Evolutionary conservation across 2,329 filamentous ascomycete species (phyloP), one percentile per base, ranked within the genome.

Genomic region (Ophiostoma fasciatum): DNA sequence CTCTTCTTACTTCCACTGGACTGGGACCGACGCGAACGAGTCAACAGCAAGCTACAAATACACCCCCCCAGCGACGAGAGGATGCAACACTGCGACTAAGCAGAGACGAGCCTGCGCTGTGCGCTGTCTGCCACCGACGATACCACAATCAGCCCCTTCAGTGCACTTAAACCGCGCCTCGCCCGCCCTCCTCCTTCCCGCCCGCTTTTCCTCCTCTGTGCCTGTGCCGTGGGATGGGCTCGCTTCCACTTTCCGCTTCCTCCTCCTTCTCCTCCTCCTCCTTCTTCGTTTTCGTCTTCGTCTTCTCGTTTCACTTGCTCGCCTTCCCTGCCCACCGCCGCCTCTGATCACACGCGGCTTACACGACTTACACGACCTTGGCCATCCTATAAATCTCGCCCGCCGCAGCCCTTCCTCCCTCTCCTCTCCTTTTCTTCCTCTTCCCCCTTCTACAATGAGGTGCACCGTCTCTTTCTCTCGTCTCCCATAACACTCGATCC

Each of bases 181-280:
- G 37, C 37, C 35, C 38, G 19, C 33, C 26, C 29, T 37, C 28
- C 32, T 21, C 32, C 27, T 34, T 29, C 17, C 19, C 35, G 31
- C 22, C 21, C n/a, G 18, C 30, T 25, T 17, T 32, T 18, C n/a
- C n/a, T n/a, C n/a, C n/a, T n/a, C n/a, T n/a, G n/a, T n/a, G n/a
- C n/a, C n/a, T 32, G 28, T 29, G 13, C 15, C 32, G 42, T 43
- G 43, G 37, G 43, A 41, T 40, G 43, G 43, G 25, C 41, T 44
- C 39, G 38, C 42, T 25, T 44, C 30, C 26, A 39, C 10, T 4
- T 40, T 30, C 28, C 18, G n/a, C n/a, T 37, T 35, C 33, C 30
- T 36, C 17, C n/a, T n/a, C n/a, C n/a, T n/a, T n/a, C n/a, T n/a
- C n/a, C n/a, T n/a, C n/a, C n/a, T n/a, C n/a, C n/a, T n/a, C n/a